These are phyloP conservation scores for Porphyrellus cyaneotinctus DNA, from an alignment of 768 basidiomycete genomes.

Conservation along the genomic window DNA sequence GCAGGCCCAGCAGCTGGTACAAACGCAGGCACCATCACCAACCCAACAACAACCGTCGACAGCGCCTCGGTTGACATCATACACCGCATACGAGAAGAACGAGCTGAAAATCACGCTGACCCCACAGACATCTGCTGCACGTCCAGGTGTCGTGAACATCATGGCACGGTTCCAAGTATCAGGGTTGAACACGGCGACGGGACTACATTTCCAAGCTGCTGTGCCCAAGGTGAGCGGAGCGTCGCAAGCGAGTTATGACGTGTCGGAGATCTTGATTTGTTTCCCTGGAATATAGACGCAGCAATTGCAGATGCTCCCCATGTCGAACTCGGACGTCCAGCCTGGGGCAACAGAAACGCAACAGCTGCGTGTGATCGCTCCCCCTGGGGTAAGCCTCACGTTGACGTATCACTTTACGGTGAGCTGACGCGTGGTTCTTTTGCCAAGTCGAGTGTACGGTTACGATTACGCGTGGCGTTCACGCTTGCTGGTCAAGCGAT, in stretches of 20 bases:
- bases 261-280: background rate
- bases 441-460: slow-evolving; percentile 69
- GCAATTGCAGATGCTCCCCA: slow-evolving; percentile 96
- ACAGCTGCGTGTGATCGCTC: slow-evolving; percentile 89
- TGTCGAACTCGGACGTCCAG: slow-evolving; percentile 79
- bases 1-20: slow-evolving; percentile 27
- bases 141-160: slow-evolving; percentile 89
- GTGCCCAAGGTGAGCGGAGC: slow-evolving; percentile 75
- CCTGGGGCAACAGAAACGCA: slow-evolving; percentile 88
- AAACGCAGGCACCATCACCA: slow-evolving; percentile 33
- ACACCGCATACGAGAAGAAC: slow-evolving; percentile 90
- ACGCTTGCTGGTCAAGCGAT: slow-evolving; percentile 60
- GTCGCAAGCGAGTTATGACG: background rate
- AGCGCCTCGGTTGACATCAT: slow-evolving; percentile 57
- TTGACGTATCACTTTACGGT: background rate
- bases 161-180: slow-evolving; percentile 80
- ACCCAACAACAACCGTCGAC: slow-evolving; percentile 32
- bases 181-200: slow-evolving; percentile 48
- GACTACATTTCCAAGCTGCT: slow-evolving; percentile 92
- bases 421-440: slow-evolving; percentile 5
- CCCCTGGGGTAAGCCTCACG: slow-evolving; percentile 62
- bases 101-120: slow-evolving; percentile 85
- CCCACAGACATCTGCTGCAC: slow-evolving; percentile 73
- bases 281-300: slow-evolving; percentile 63
- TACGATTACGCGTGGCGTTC: slow-evolving; percentile 83